Base-by-base conservation (phyloP, 345 rosid species). In the Microcos paniculata region DNA sequence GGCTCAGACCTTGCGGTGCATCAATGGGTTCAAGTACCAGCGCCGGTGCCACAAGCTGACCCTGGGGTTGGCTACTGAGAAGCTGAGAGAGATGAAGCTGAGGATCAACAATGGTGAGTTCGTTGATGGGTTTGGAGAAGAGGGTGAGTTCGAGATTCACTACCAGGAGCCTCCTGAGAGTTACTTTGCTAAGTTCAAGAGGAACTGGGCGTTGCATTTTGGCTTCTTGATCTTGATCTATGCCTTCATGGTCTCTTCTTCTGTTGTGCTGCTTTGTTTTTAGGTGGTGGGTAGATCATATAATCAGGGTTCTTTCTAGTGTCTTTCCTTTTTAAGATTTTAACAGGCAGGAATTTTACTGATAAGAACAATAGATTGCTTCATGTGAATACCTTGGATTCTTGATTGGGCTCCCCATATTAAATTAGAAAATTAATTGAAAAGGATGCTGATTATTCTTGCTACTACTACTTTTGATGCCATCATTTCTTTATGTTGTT, bases 11-110 rank as follows among this genome's bases (percentile, higher is more conserved):
- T 90, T 96, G 52, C 79, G 99, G 56, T 93, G 97, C 88, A 90
- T 96, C 88, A 93, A 96, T 71, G 99, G 99, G 48, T 93, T 93
- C 84, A 93, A 92, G 90, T 96, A 96, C 88, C 95, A 96, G 87
- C 80, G 99, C n/a, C 80, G 96, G 74, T 96, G 97, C 80, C 99
- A 96, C 81, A 96, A 96, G 88, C 94, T 96, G 70, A 96, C 99
- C 0, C 90, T 96, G 3, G 97, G 94, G 8, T 72, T 93, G 67
- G 99, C 99, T 31, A 93, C 96, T 0, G 97, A 96, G 80, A 90
- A 89, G 85, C 89, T 92, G n/a, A 83, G 98, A 66, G 94, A 89
- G 76, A 81, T 96, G 81, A 93, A 88, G 84, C 79, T 84, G 64
- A 81, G 97, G 71, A 64, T 85, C 63, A 81, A 76, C 0, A 82